Evolutionary conservation across 768 basidiomycete species (phyloP), one percentile per base, ranked within the genome.

Genomic region (Serendipita sp.): DNA sequence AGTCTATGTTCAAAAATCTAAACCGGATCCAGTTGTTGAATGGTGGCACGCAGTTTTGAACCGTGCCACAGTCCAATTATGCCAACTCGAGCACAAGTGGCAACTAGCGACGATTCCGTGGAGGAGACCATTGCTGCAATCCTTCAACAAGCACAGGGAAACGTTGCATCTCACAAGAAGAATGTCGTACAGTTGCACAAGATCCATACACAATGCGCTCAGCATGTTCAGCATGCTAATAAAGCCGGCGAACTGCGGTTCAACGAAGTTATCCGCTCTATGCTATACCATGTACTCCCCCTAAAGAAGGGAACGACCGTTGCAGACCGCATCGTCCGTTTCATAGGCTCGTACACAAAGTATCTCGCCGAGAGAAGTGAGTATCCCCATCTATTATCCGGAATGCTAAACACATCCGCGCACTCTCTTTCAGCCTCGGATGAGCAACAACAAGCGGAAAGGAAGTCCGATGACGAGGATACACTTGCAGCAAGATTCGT

Each of bases 221-320:
- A 74, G 14, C 74, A 77, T 66, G 81, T 75, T 2, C 77, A 84
- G 64, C 74, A 76, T 34, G 76, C 79, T n/a, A n/a, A n/a, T n/a
- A n/a, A n/a, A n/a, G n/a, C n/a, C n/a, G 95, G 93, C 4, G 93
- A 95, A 72, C 79, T 77, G 66, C 76, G 78, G 2, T 97, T 98
- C 70, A 81, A 85, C 61, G 80, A 84, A 5, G 71, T 74, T 0
- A 83, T 94, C 56, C 72, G 82, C 2, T 73, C 77, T 13, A 75
- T 85, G 74, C 71, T 93, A 3, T 75, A 77, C 43, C 76, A 81
- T 60, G 77, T 84, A 3, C 68, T 95, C 9, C 76, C 79, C 2
- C 69, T 88, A 42, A 96, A 93, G 77, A 95, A 92, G 72, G 93
- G 92, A 5, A 79, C 81, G 1, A 68, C 75, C 0, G 79, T 82